phyloP scores from a whole-genome alignment of 1,139 yeast genomes.

The Arxiozyma telluris region DNA sequence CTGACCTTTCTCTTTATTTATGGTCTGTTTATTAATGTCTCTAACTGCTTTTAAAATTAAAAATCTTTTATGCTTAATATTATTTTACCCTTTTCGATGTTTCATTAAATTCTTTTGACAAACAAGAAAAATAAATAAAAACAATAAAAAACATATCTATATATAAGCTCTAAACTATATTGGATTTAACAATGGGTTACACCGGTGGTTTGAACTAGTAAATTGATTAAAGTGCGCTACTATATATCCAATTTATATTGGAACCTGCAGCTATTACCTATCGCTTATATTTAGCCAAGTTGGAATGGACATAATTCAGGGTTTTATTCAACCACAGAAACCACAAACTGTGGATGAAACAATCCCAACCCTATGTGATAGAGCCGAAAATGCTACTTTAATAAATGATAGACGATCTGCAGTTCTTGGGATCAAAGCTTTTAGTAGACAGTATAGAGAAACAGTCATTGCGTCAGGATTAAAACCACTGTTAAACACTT shows the following conservation, averaged over 20 bases:
- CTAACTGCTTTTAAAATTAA: too few relatives aligned
- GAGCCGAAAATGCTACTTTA: constrained; percentile 73
- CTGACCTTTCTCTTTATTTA: neutral
- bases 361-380: constrained; percentile 78
- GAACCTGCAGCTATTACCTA: neutral
- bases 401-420: constrained; percentile 89
- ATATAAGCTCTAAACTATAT: too few relatives aligned
- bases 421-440: constrained; percentile 79
- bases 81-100: neutral
- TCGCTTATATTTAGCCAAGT: neutral
- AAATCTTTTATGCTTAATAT: neutral
- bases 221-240: neutral
- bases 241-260: neutral
- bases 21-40: too few relatives aligned
- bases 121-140: too few relatives aligned
- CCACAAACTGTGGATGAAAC: constrained; percentile 72
- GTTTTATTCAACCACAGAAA: constrained; percentile 40
- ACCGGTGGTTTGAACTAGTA: too few relatives aligned
- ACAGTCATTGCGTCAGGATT: constrained; percentile 83
- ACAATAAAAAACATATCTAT: too few relatives aligned
- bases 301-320: constrained; percentile 41
- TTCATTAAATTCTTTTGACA: neutral
- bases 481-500: constrained; percentile 59
- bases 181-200: too few relatives aligned
- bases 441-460: constrained; percentile 83